Conservation (phyloP, 768 basidiomycete species). For the Boletus rubroflammeus region DNA sequence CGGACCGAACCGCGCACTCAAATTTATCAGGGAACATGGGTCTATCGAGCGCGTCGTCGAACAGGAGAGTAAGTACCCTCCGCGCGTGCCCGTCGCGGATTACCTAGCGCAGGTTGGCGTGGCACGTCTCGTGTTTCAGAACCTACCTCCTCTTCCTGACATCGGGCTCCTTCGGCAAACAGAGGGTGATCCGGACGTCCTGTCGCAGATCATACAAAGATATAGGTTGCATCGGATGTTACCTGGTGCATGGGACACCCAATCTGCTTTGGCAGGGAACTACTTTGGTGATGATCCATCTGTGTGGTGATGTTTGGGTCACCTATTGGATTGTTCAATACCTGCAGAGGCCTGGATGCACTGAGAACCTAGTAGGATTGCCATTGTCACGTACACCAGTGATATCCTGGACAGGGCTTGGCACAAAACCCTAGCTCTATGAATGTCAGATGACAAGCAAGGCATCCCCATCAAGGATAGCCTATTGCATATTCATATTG, state of each 20-base stretch:
- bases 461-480: no score
- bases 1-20: constrained; percentile 74
- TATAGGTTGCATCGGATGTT: constrained; percentile 46
- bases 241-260: constrained; percentile 40
- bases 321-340: not conserved
- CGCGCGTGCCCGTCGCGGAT: constrained; percentile 40
- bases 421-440: not conserved
- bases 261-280: constrained; percentile 53
- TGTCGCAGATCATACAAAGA: constrained; percentile 46
- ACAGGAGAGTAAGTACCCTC: constrained; percentile 48
- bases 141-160: constrained; percentile 61
- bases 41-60: constrained; percentile 70
- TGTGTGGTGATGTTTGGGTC: constrained; percentile 7
- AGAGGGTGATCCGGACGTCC: constrained; percentile 39
- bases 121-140: constrained; percentile 63
- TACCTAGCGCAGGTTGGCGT: constrained; percentile 64
- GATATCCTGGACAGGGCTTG: not conserved
- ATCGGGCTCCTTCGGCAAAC: constrained; percentile 31
- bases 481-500: no score
- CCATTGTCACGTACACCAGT: not conserved
- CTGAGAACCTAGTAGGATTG: not conserved
- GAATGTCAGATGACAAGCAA: no score
- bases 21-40: constrained; percentile 66
- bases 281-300: constrained; percentile 65
- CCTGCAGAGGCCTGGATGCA: not conserved